Conservation (phyloP, 2,329 filamentous ascomycete genomes). For the Hirsutella rhossiliensis region DNA sequence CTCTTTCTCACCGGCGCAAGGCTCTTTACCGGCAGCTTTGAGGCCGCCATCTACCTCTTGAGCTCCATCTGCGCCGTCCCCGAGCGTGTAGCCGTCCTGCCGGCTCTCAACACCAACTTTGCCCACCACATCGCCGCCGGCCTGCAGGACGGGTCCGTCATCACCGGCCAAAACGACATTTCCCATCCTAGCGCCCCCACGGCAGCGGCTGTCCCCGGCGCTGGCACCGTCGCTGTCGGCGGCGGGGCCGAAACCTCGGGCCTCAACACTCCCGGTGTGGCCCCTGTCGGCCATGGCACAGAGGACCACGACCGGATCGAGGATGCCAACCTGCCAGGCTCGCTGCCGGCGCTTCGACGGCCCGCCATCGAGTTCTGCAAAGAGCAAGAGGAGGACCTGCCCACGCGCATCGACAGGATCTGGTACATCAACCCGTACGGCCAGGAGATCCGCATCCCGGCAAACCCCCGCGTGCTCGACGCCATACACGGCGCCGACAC, state of each 20-base stretch:
- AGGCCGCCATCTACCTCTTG: constrained; percentile 83
- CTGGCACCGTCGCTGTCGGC: constrained; percentile 8
- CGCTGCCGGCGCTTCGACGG: constrained; percentile 64
- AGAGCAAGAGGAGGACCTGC: constrained; percentile 59
- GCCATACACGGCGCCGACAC: constrained; percentile 53
- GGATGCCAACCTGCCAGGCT: constrained; percentile 72
- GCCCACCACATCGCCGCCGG: constrained; percentile 87
- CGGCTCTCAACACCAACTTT: constrained; percentile 90
- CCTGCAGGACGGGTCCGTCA: constrained; percentile 60
- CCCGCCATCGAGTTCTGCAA: constrained; percentile 80
- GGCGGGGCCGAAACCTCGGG: constrained; percentile 15
- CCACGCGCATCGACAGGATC: constrained; percentile 64
- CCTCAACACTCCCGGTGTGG: constrained; percentile 17
- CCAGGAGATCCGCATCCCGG: constrained; percentile 79
- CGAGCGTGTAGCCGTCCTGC: constrained; percentile 64
- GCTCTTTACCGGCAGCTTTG: constrained; percentile 84
- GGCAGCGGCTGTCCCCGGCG: constrained; percentile 19
- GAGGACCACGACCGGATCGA: constrained; percentile 55
- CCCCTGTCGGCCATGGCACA: constrained; percentile 22
- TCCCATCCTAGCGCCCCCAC: constrained; percentile 68
- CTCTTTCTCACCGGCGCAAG: constrained; percentile 74
- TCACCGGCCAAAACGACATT: constrained; percentile 88
- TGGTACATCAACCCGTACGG: constrained; percentile 99
- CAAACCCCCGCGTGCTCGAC: constrained; percentile 68
- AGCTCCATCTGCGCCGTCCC: constrained; percentile 80